Base-by-base conservation (phyloP, 1,139 yeast genomes). In the Kurtzmaniella quercitrusa region DNA sequence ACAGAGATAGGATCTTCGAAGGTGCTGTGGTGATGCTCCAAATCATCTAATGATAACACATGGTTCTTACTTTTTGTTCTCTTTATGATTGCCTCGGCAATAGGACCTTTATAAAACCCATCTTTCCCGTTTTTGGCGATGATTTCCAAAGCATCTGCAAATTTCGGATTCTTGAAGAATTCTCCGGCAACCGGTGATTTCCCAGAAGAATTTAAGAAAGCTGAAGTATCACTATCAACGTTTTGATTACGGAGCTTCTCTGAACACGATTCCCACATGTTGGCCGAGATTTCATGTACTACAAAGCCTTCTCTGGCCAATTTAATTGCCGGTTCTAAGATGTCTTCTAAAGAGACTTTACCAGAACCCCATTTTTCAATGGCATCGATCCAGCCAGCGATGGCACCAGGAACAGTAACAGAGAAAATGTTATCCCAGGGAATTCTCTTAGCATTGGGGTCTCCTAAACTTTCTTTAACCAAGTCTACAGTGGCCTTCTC, bases 331-430 rank as follows among this genome's bases (percentile, higher is more conserved):
- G 95, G 93, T 45, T 72, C 72, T 36, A 85, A 65, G 29, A 85
- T 70, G 47, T 85, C 82, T 3, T 59, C 75, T 54, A 86, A 63
- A 0, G 79, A 54, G 14, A 86, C 79, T 10, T 77, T 79, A 1
- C 86, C 85, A 34, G 86, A 80, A 1, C 95, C 95, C 89, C 91
- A 86, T 48, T 64, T 64, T 37, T 76, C 79, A 41, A 75, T 64
- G 1, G 88, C 78, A 59, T 86, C 93, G 41, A 72, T 59, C 93
- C 93, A 85, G 1, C 86, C 91, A 7, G 87, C 86, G 41, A 84
- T 75, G 1, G 88, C 85, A 4, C 94, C 94, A 0, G 93, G 93
- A 15, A 85, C 88, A 38, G 84, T 84, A 9, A 82, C 79, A 0
- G 83, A 65, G 49, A 80, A 79, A 2, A 81, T 76, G 1, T 88